These are phyloP conservation scores for Phyllosticta capitalensis DNA, from an alignment of 2,329 filamentous ascomycete genomes.

Conservation along the genomic window DNA sequence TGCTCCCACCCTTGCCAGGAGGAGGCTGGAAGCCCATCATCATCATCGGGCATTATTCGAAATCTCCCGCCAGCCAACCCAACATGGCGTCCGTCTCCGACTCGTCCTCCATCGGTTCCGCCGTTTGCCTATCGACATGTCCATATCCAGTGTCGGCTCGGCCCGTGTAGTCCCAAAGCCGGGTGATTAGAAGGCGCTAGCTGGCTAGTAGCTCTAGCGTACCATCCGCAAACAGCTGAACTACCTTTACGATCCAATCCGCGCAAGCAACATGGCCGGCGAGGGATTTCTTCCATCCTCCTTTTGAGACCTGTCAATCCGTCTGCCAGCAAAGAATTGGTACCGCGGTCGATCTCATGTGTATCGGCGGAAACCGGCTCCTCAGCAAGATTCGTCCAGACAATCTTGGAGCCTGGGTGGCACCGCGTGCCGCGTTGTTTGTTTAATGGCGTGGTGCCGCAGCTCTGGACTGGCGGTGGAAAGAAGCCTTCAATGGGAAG, in stretches of 20 bases:
- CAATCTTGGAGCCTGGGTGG: neutral
- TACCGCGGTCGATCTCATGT: neutral
- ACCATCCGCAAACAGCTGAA: neutral
- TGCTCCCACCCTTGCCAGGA: neutral
- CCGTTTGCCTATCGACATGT: neutral
- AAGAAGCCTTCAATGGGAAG: neutral
- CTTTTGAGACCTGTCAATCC: neutral
- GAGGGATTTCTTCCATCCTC: neutral
- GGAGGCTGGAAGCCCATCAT: neutral
- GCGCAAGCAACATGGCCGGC: neutral
- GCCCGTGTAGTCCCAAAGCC: neutral
- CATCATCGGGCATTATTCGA: neutral
- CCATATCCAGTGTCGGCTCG: neutral
- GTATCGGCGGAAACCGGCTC: neutral
- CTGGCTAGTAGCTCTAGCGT: neutral
- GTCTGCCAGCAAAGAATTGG: neutral
- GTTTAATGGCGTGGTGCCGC: neutral
- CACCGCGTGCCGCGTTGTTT: neutral
- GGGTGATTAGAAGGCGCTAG: neutral
- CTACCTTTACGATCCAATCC: neutral
- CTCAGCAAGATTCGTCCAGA: neutral
- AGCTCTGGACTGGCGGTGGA: neutral
- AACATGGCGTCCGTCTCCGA: neutral
- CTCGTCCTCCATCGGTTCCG: neutral
- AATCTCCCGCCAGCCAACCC: neutral